A percentile compares a stretch with the other conserved stretches of the same genome.
phyloP scores from a whole-genome alignment of 176 grass and related monocot genomes.

The Guadua angustifolia region DNA sequence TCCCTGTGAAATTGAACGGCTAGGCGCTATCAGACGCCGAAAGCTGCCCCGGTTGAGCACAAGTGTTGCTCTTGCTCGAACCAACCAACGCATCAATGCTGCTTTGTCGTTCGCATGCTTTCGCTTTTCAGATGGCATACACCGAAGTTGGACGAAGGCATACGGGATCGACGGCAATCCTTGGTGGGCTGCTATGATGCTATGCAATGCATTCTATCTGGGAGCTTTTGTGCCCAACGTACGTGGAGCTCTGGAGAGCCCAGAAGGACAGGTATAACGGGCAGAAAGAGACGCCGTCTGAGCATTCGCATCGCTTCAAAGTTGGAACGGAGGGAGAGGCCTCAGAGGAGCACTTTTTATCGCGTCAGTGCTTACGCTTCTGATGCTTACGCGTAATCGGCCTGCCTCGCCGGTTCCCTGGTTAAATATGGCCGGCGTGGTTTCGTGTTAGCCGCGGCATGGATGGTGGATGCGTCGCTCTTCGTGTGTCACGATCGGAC shows the following conservation, averaged over 20 bases:
- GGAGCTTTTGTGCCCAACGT: neutral
- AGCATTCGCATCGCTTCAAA: neutral
- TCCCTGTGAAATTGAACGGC: neutral
- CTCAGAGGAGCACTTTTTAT: neutral
- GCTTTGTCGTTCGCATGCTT: neutral
- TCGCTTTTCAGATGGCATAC: neutral
- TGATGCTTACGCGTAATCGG: neutral
- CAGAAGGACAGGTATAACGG: too few relatives aligned
- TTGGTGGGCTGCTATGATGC: too few relatives aligned
- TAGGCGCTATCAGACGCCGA: neutral
- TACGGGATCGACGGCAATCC: neutral
- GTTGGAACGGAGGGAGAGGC: neutral
- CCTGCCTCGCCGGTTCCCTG: too few relatives aligned
- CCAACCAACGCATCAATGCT: neutral
- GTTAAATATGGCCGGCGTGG: neutral
- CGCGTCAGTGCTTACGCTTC: slow-evolving; percentile 38
- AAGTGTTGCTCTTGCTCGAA: neutral
- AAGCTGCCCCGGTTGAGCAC: neutral
- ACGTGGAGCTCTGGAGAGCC: neutral
- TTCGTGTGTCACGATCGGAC: neutral
- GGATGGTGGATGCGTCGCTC: neutral
- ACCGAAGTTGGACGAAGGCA: neutral
- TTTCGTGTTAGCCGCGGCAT: neutral
- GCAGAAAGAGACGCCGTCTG: neutral
- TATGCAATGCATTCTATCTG: too few relatives aligned